Base-by-base conservation (phyloP, 495 filamentous ascomycete genomes). In the Cercophora samala region DNA sequence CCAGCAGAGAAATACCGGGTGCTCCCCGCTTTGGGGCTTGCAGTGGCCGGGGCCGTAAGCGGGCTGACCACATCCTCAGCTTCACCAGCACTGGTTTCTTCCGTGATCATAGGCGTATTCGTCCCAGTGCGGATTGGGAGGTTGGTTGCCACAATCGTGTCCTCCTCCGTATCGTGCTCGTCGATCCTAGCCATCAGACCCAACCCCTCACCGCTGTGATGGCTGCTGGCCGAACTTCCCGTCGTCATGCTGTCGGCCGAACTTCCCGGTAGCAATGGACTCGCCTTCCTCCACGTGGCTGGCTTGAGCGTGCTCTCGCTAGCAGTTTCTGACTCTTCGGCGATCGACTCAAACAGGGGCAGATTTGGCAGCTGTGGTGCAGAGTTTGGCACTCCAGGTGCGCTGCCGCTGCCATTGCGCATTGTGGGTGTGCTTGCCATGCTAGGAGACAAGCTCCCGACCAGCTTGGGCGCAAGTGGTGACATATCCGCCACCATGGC, bases 191-290 rank as follows among this genome's bases (percentile, higher is more conserved):
- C 19, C 62, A 29, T 11, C 52, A 53, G 22, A n/a, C 21, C 61
- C 42, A 53, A 8, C 17, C 37, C 61, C 4, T 19, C 61, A 24
- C 37, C 61, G n/a, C 62, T 64, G 21, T 24, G 37, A 5, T 55
- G 24, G 25, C 62, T 64, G 22, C 23, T 29, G 23, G 62, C 62
- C 21, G 60, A 42, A 37, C 63, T 65, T 2, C 63, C 63, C 3
- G 58, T 71, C 9, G 76, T 78, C 72, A 77, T 73, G 32, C 74
- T 75, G 18, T 78, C 75, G 1, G 72, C 70, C 1, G 76, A 78
- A 42, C 72, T 63, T 29, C 22, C 53, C 4, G 53, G n/a, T 4
- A 56, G 22, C n/a, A 37, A 53, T 4, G 62, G 58, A 62, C 62
- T 69, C 1, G 64, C 56, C 8, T 69, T 59, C 18, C 67, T 65